Base-by-base conservation (phyloP, 1,139 yeast genomes). In the Scheffersomyces cryptocercus region DNA sequence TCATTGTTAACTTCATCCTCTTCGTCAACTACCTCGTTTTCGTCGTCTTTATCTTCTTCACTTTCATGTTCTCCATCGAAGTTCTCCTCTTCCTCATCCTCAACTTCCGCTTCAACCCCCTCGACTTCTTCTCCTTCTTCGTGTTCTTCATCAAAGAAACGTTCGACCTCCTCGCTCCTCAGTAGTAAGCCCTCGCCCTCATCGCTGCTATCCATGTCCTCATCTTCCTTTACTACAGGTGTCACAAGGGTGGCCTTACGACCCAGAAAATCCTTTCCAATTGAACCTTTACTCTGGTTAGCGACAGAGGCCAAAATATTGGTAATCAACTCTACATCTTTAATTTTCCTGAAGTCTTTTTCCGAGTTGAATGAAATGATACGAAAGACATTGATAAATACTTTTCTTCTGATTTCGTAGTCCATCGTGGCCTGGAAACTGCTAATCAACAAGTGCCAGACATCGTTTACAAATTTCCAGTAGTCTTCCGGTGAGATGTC, bases 371-470 rank as follows among this genome's bases (percentile, higher is more conserved):
- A 72, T 36, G 59, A 62, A 33, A 80, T 65, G 15, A 85, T 72
- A 49, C 90, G 76, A 31, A 81, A 66, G 16, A 89, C 58, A 20
- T 82, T 73, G 6, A 84, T 67, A 33, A 88, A 65, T 1, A 81
- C 81, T 42, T 78, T 73, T 44, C 84, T 75, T 45, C 96, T 77
- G 13, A 88, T 72, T 20, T 79, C 79, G 46, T 74, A 77, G 50
- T 88, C 90, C 60, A 88, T 85, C 0, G 95, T 77, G 2, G 95
- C 84, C 36, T 87, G 83, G 58, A 86, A 90, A 13, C 90, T 75
- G 46, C 81, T 82, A 29, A 87, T 66, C 41, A 90, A 62, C n/a
- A 88, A 58, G 0, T 84, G 79, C 60, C 85, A 77, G 2, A 84
- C 59, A 5, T 75, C 73, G 38, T 67, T 67, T 3, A 81, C 71